Evolutionary conservation across 2,329 filamentous ascomycete genomes (phyloP).

Genomic region (Escovopsis sp.): DNA sequence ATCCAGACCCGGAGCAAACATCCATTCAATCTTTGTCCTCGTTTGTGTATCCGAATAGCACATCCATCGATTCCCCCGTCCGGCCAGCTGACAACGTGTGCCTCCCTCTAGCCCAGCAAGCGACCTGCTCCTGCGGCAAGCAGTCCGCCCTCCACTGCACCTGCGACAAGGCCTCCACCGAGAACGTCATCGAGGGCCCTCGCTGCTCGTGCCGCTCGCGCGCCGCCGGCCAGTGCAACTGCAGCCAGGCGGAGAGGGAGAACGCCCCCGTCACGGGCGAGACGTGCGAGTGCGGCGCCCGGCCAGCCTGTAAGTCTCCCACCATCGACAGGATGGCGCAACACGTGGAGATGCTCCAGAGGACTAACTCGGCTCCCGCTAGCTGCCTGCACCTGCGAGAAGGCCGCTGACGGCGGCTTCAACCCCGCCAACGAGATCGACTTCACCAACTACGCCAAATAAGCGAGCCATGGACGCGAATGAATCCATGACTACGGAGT

Average conservation of each 20-base stretch:
- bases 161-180: slow-evolving; percentile 58
- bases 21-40: too few relatives aligned
- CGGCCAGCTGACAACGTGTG: neutral
- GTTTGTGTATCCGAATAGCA: neutral
- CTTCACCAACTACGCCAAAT: slow-evolving; percentile 51
- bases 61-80: neutral
- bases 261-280: slow-evolving; percentile 45
- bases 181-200: slow-evolving; percentile 60
- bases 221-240: slow-evolving; percentile 67
- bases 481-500: neutral
- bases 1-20: too few relatives aligned
- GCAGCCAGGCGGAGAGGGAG: slow-evolving; percentile 55
- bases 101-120: slow-evolving; percentile 36
- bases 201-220: slow-evolving; percentile 75
- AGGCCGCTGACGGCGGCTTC: slow-evolving; percentile 44
- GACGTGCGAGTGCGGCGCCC: slow-evolving; percentile 63
- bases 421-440: slow-evolving; percentile 61
- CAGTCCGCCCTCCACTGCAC: slow-evolving; percentile 73
- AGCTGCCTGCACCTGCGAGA: slow-evolving; percentile 74
- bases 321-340: too few relatives aligned
- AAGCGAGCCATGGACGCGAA: neutral
- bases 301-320: slow-evolving; percentile 45
- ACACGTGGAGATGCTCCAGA: neutral
- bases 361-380: slow-evolving; percentile 5
- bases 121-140: slow-evolving; percentile 79